Evolutionary conservation across 768 basidiomycete genomes (phyloP).

Genomic region (Lanmaoa pseudosensibilis): DNA sequence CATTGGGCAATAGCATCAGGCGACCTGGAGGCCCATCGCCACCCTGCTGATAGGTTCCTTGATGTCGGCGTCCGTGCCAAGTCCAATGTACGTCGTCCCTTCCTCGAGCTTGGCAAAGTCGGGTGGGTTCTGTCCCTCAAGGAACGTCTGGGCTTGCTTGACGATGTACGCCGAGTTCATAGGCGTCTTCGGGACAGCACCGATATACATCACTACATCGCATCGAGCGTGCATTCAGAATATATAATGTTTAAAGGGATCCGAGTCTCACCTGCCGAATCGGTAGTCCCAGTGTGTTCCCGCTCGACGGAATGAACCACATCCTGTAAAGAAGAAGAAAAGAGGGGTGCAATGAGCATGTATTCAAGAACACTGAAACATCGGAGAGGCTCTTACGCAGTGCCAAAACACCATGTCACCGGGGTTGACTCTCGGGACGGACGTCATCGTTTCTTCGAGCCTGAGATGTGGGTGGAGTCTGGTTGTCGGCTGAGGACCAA

Average conservation of each 20-base stretch:
- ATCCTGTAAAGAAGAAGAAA: slow-evolving; percentile 36
- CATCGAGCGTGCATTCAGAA: not conserved
- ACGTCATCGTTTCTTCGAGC: slow-evolving; percentile 64
- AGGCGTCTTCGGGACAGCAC: slow-evolving; percentile 65
- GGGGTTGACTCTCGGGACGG: slow-evolving; percentile 67
- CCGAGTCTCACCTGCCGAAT: slow-evolving; percentile 51
- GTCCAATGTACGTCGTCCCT: slow-evolving; percentile 40
- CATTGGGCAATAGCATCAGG: not conserved
- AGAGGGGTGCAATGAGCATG: not conserved
- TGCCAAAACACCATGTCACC: slow-evolving; percentile 85
- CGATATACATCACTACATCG: slow-evolving; percentile 71
- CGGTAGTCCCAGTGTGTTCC: slow-evolving; percentile 52
- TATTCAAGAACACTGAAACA: not conserved
- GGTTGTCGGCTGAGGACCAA: slow-evolving; percentile 49
- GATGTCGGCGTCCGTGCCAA: slow-evolving; percentile 43
- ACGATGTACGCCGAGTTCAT: slow-evolving; percentile 60
- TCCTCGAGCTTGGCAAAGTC: slow-evolving; percentile 60
- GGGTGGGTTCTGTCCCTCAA: slow-evolving; percentile 60
- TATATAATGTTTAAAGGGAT: not conserved
- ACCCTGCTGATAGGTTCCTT: slow-evolving; percentile 32
- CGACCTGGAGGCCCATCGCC: slow-evolving; percentile 44
- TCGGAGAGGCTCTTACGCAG: slow-evolving; percentile 39
- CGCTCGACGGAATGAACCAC: slow-evolving; percentile 47
- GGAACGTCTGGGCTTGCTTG: slow-evolving; percentile 62
- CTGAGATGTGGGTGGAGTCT: slow-evolving; percentile 65